Percentiles rank a stretch among this genome's conserved stretches.
Conservation (phyloP, 495 filamentous ascomycete species). For the Hypoxylon fuscum region DNA sequence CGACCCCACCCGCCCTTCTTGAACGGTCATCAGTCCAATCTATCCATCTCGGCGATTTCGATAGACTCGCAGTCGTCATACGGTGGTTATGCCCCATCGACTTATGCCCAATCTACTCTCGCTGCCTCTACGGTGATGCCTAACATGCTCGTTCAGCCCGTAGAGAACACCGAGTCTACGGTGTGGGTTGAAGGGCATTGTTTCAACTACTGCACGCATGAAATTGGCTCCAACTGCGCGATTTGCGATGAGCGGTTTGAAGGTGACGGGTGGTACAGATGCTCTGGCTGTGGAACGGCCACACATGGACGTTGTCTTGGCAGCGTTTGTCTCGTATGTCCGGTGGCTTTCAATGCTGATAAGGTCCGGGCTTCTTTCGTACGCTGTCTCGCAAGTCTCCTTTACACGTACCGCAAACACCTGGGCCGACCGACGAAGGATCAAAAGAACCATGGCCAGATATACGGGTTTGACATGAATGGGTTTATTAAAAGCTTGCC, state of each 20-base stretch:
- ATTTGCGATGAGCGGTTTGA: conserved; percentile 92
- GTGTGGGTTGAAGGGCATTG: conserved; percentile 96
- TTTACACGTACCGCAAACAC: conserved; percentile 94
- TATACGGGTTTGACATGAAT: conserved; percentile 95
- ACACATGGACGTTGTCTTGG: conserved; percentile 85
- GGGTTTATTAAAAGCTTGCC: conserved; percentile 91
- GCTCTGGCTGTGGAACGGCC: conserved; percentile 76
- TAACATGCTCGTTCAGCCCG: conserved; percentile 83
- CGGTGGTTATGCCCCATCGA: conserved; percentile 88
- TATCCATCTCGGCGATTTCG: conserved; percentile 84
- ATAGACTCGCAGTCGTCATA: conserved; percentile 77
- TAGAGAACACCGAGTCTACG: conserved; percentile 83
- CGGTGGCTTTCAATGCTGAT: conserved; percentile 87
- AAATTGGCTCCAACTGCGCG: conserved; percentile 75
- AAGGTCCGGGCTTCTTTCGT: conserved; percentile 93
- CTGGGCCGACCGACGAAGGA: conserved; percentile 78
- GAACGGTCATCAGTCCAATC: conserved; percentile 77
- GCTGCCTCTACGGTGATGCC: conserved; percentile 98
- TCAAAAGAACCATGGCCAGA: conserved; percentile 83
- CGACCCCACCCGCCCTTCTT: conserved; percentile 87
- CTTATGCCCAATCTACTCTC: conserved; percentile 95
- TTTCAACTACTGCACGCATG: conserved; percentile 75
- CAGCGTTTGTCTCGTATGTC: conserved; percentile 85
- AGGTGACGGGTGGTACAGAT: conserved; percentile 85
- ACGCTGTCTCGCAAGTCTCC: conserved; percentile 89